A percentile compares a stretch with the other conserved stretches of the same genome.
phyloP scores from a whole-genome alignment of 1,284 basidiomycete genomes.

The Ustilago tritici region DNA sequence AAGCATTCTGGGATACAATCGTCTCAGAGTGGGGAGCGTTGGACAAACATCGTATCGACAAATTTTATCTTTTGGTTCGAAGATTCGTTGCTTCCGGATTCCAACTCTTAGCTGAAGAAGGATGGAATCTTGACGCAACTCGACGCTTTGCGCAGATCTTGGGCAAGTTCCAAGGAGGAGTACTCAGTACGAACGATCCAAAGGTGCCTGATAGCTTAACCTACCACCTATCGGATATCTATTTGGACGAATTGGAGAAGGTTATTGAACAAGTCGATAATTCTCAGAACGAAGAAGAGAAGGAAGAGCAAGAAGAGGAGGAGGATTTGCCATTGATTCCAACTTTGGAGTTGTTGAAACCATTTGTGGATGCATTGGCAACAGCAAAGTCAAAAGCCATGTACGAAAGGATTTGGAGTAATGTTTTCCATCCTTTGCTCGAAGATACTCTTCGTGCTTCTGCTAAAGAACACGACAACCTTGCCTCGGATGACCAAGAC shows the following conservation, averaged over 20 bases:
- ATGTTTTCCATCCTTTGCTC: constrained; percentile 77
- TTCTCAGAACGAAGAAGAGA: background rate
- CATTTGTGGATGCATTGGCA: constrained; percentile 80
- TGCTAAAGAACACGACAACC: constrained; percentile 13
- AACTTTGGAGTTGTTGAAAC: constrained; percentile 75
- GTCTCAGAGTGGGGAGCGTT: constrained; percentile 92
- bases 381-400: constrained; percentile 76
- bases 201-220: constrained; percentile 78
- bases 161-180: constrained; percentile 24
- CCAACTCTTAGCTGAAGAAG: constrained; percentile 78
- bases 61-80: constrained; percentile 94
- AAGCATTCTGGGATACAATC: constrained; percentile 89
- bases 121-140: constrained; percentile 75
- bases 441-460: constrained; percentile 47
- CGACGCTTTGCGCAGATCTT: constrained; percentile 25
- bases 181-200: constrained; percentile 72
- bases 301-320: constrained; percentile 15
- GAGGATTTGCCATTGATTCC: constrained; percentile 70
- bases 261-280: constrained; percentile 69
- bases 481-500: constrained; percentile 17
- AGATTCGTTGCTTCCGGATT: constrained; percentile 88
- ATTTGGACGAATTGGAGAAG: constrained; percentile 89
- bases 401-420: constrained; percentile 78
- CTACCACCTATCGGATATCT: constrained; percentile 88
- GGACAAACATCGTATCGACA: constrained; percentile 84